Evolutionary conservation across 2,329 filamentous ascomycete species (phyloP), one percentile per base, ranked within the genome.

Genomic region (Lachnellula occidentalis): DNA sequence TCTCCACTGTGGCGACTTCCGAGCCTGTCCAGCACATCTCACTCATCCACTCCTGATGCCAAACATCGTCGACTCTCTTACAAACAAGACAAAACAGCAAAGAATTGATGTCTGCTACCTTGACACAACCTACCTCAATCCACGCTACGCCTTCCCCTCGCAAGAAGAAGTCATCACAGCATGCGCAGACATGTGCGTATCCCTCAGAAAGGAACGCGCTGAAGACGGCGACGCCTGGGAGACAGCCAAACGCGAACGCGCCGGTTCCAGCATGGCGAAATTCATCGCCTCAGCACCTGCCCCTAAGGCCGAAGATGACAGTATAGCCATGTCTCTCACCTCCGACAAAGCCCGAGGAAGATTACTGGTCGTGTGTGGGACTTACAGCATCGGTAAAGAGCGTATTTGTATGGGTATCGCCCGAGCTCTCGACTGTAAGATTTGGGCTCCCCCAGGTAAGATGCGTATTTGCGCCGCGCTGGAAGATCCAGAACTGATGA

Each of bases 311-410:
- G 58, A 63, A 52, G 63, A 67, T 11, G 54, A 61, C 19, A 64
- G 58, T 27, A 60, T 63, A 8, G 61, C 60, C 14, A 64, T 61
- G 59, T 55, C 55, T 60, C 58, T 43, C 19, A 41, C 24, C 37
- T 61, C 52, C 50, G 77, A 68, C 59, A 34, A 37, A 27, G 60
- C 53, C 49, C 76, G 77, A 45, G 85, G 88, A 46, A 85, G 90
- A 4, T 78, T 99, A 2, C 80, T 99, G 0, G 89, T 99, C 5
- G 83, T 99, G 6, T 95, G 96, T 57, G 94, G 94, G 45, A 99
- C 94, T 0, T 99, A 99, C 73, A 95, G 88, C 64, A 99, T 99
- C 65, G 94, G 94, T 67, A 99, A 99, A 73, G 94, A 99, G 71
- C 87, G 92, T 41, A 92, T 99, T 61, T 97, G 92, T 69, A 78